Conservation (phyloP, 768 basidiomycete genomes). For the Amanita exitialis region DNA sequence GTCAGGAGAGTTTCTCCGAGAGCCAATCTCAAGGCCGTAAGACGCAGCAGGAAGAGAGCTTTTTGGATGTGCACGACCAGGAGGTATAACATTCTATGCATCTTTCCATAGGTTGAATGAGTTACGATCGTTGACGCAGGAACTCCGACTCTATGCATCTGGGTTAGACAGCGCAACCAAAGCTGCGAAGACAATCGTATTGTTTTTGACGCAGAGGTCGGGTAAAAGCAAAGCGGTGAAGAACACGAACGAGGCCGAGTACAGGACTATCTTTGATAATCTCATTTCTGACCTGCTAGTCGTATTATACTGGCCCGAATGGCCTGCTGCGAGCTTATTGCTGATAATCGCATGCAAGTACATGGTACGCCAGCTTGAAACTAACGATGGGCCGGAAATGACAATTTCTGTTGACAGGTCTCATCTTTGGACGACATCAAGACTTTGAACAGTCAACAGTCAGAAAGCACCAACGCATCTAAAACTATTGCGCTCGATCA, state of each 20-base stretch:
- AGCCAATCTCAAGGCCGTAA: conserved; percentile 19
- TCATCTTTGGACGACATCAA: conserved; percentile 78
- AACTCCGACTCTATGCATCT: conserved; percentile 58
- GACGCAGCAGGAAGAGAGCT: conserved; percentile 26
- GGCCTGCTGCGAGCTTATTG: conserved; percentile 86
- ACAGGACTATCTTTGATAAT: conserved; percentile 86
- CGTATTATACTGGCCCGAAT: conserved; percentile 93
- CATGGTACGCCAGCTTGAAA: conserved; percentile 47
- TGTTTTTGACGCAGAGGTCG: conserved; percentile 70
- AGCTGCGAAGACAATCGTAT: conserved; percentile 76
- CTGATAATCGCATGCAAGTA: conserved; percentile 73
- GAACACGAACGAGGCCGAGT: conserved; percentile 90
- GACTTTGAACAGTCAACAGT: conserved; percentile 31
- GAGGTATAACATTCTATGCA: conserved; percentile 32
- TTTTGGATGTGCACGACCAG: conserved; percentile 58
- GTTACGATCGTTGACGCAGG: conserved; percentile 26
- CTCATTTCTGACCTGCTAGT: conserved; percentile 79
- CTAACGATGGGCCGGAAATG: not conserved
- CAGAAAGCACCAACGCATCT: conserved; percentile 67
- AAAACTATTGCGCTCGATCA: conserved; percentile 91
- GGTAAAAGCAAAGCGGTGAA: conserved; percentile 85
- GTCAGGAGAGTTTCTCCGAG: conserved; percentile 54
- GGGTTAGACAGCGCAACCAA: conserved; percentile 77
- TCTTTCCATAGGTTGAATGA: not conserved
- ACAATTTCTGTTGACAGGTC: conserved; percentile 36